A percentile compares a stretch with the other conserved stretches of the same genome.
Evolutionary conservation across 2,329 filamentous ascomycete species (phyloP).

Genomic region (Celoporthe dispersa): DNA sequence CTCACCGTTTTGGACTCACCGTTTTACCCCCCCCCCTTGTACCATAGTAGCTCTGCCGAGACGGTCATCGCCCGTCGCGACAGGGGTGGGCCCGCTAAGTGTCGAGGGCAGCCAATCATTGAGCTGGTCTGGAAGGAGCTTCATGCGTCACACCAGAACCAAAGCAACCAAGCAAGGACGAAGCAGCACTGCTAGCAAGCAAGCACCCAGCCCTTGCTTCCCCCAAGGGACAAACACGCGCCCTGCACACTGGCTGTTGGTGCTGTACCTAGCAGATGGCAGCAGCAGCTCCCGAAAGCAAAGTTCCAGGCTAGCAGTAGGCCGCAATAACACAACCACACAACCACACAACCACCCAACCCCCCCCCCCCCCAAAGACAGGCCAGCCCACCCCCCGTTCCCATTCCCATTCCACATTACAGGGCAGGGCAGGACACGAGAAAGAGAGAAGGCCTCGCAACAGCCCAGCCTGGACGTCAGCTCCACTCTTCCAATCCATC

Average conservation of each 20-base stretch:
- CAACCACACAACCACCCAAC: neutral
- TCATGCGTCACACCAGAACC: slow-evolving; percentile 8
- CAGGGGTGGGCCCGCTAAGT: neutral
- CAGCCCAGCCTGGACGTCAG: neutral
- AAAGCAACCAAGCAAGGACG: neutral
- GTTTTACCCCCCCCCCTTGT: too few relatives aligned
- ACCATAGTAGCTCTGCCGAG: neutral
- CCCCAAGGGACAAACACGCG: neutral
- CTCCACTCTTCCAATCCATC: slow-evolving; percentile 3
- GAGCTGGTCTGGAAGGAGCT: slow-evolving; percentile 12
- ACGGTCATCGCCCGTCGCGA: slow-evolving; percentile 2
- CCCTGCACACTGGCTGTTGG: too few relatives aligned
- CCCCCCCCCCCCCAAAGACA: neutral
- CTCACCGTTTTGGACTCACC: too few relatives aligned
- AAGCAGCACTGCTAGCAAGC: slow-evolving; percentile 2
- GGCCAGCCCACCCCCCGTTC: neutral
- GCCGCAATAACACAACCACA: neutral
- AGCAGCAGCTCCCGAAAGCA: neutral
- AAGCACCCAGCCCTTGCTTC: slow-evolving; percentile 5
- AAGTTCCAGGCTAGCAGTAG: neutral
- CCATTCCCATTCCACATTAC: neutral
- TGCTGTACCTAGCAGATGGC: neutral
- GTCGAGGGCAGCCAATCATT: slow-evolving; percentile 14
- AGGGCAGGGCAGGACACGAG: neutral
- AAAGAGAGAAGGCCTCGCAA: neutral